phyloP scores from a whole-genome alignment of 768 basidiomycete genomes.

The Suillus paluster region DNA sequence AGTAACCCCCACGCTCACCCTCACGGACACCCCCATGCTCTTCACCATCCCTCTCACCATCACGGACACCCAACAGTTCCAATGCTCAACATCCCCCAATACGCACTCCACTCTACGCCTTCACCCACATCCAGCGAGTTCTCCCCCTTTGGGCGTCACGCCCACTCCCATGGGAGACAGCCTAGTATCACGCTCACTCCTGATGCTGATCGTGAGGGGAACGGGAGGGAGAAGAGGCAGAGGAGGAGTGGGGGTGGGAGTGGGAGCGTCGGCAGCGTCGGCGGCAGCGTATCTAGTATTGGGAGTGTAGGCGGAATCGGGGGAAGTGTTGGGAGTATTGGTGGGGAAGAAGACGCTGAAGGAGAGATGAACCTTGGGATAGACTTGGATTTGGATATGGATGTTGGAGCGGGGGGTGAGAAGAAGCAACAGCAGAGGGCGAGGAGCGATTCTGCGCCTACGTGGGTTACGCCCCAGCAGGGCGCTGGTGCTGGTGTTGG shows the following conservation, averaged over 20 bases:
- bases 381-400: not conserved
- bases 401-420: constrained; percentile 15
- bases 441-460: constrained; percentile 30
- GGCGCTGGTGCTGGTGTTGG: constrained; percentile 20
- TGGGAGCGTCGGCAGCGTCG: not conserved
- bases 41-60: no score
- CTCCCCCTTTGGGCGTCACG: constrained; percentile 19
- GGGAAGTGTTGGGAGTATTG: constrained; percentile 9
- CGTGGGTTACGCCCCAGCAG: constrained; percentile 17
- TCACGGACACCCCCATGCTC: no score
- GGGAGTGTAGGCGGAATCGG: constrained; percentile 16
- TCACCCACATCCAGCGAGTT: constrained; percentile 33
- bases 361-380: constrained; percentile 31
- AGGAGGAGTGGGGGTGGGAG: constrained; percentile 19
- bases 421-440: constrained; percentile 23
- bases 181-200: constrained; percentile 36
- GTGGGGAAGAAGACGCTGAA: constrained; percentile 12
- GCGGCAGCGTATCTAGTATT: not conserved
- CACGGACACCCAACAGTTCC: constrained; percentile 35
- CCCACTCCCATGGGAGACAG: constrained; percentile 30
- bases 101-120: constrained; percentile 29
- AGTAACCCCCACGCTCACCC: no score
- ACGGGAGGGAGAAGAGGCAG: constrained; percentile 29
- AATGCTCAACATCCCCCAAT: constrained; percentile 33
- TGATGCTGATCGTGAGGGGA: constrained; percentile 25